Evolutionary conservation across 495 filamentous ascomycete genomes (phyloP).

Genomic region (Neurospora sp.): DNA sequence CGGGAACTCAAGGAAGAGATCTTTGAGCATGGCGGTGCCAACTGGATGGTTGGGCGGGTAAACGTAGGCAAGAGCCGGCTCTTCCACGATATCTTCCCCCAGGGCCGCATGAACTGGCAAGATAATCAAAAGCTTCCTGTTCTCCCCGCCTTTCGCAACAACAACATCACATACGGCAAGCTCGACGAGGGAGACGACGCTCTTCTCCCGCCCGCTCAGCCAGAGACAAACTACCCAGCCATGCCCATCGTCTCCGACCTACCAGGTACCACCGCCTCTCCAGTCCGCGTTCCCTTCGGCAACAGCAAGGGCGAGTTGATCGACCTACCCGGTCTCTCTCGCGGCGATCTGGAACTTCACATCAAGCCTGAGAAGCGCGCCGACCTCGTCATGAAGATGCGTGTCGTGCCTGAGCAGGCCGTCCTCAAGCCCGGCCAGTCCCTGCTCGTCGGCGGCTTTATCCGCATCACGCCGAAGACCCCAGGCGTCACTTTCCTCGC

Average conservation of each 20-base stretch:
- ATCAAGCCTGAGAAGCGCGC: slow-evolving; percentile 52
- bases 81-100: slow-evolving; percentile 75
- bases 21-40: slow-evolving; percentile 64
- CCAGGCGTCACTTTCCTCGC: slow-evolving; percentile 42
- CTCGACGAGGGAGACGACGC: slow-evolving; percentile 14
- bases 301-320: slow-evolving; percentile 82
- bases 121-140: slow-evolving; percentile 24
- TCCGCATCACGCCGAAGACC: slow-evolving; percentile 70
- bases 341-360: slow-evolving; percentile 56
- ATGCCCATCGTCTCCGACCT: slow-evolving; percentile 79
- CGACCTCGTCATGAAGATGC: slow-evolving; percentile 64
- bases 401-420: slow-evolving; percentile 55
- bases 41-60: slow-evolving; percentile 97
- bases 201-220: slow-evolving; percentile 64
- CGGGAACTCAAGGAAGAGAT: slow-evolving; percentile 76
- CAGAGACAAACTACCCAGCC: slow-evolving; percentile 60
- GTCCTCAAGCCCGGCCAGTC: slow-evolving; percentile 70
- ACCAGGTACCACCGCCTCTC: slow-evolving; percentile 88
- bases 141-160: slow-evolving; percentile 15
- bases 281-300: slow-evolving; percentile 82
- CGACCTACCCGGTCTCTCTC: slow-evolving; percentile 74
- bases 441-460: slow-evolving; percentile 74
- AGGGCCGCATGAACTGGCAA: slow-evolving; percentile 48
- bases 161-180: not conserved
- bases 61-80: slow-evolving; percentile 96